phyloP scores from a whole-genome alignment of 352 stramenopile species.

The Globisporangium polare region DNA sequence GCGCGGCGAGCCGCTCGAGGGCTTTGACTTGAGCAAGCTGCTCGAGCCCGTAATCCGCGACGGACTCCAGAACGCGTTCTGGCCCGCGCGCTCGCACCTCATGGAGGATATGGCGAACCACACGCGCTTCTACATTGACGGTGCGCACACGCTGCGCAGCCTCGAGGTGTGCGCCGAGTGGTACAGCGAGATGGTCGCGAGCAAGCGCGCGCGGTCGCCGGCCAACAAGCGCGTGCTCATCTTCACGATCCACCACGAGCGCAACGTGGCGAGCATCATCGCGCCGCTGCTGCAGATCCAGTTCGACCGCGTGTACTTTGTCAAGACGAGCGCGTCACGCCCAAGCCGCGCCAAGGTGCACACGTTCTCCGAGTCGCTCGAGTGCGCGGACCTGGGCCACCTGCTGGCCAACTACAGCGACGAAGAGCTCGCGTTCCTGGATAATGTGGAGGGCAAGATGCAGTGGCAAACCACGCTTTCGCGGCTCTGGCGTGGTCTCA shows the following conservation, averaged over 20 bases:
- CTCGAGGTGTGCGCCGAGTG: constrained; percentile 73
- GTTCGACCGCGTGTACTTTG: constrained; percentile 83
- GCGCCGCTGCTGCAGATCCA: constrained; percentile 46
- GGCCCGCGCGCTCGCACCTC: constrained; percentile 72
- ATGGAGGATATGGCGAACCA: constrained; percentile 38
- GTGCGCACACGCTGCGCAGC: constrained; percentile 82
- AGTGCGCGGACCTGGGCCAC: constrained; percentile 29
- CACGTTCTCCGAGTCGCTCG: constrained; percentile 60
- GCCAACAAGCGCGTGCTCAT: constrained; percentile 45
- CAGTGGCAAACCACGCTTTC: constrained; percentile 62
- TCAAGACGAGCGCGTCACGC: constrained; percentile 52
- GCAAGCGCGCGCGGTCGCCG: constrained; percentile 1
- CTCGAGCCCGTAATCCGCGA: constrained; percentile 46
- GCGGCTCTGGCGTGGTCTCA: constrained; percentile 48
- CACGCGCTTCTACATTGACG: constrained; percentile 79
- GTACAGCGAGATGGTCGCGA: constrained; percentile 34
- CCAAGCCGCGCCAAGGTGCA: constrained; percentile 64
- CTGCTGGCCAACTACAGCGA: constrained; percentile 38
- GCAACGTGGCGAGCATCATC: constrained; percentile 68
- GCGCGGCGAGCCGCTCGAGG: constrained; percentile 13
- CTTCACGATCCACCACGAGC: constrained; percentile 84
- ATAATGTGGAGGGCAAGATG: constrained; percentile 36
- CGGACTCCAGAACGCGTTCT: constrained; percentile 63
- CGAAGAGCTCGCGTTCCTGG: constrained; percentile 36
- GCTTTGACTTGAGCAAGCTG: constrained; percentile 22